Evolutionary conservation across 1,139 yeast species (phyloP).

Genomic region (Nakaseomyces nivariensis): DNA sequence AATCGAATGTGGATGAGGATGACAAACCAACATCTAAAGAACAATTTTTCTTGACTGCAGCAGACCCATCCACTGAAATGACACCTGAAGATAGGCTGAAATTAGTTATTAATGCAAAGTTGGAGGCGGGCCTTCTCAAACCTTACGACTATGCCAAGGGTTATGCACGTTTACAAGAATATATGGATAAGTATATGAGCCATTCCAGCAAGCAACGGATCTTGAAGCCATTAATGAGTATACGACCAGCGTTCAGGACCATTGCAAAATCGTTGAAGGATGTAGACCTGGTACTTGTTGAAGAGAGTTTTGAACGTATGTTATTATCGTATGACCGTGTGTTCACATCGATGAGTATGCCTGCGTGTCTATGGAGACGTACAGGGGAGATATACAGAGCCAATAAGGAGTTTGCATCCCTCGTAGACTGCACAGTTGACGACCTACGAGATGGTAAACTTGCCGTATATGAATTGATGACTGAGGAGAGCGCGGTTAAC

Average conservation of each 20-base stretch:
- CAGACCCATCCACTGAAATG: conserved; percentile 90
- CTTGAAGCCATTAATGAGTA: conserved; percentile 72
- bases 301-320: conserved; percentile 92
- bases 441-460: conserved; percentile 86
- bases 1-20: neutral
- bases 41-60: conserved; percentile 90
- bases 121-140: conserved; percentile 85
- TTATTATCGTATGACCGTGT: conserved; percentile 88
- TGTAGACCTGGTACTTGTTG: conserved; percentile 84
- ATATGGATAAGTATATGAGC: conserved; percentile 92
- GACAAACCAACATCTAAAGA: conserved; percentile 57
- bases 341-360: conserved; percentile 94
- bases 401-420: conserved; percentile 89
- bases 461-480: conserved; percentile 90
- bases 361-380: conserved; percentile 95
- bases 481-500: conserved; percentile 94
- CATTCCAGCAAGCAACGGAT: conserved; percentile 78
- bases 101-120: conserved; percentile 90
- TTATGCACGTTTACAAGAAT: conserved; percentile 77
- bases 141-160: conserved; percentile 95
- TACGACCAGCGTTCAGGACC: conserved; percentile 90
- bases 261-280: conserved; percentile 86
- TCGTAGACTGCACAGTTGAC: conserved; percentile 88
- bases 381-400: conserved; percentile 96
- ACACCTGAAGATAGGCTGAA: conserved; percentile 91